Percentiles rank a stretch among this genome's conserved stretches.
These are phyloP conservation scores for Bolboschoenus planiculmis DNA, from an alignment of 176 grass and related monocot species.

Conservation along the genomic window DNA sequence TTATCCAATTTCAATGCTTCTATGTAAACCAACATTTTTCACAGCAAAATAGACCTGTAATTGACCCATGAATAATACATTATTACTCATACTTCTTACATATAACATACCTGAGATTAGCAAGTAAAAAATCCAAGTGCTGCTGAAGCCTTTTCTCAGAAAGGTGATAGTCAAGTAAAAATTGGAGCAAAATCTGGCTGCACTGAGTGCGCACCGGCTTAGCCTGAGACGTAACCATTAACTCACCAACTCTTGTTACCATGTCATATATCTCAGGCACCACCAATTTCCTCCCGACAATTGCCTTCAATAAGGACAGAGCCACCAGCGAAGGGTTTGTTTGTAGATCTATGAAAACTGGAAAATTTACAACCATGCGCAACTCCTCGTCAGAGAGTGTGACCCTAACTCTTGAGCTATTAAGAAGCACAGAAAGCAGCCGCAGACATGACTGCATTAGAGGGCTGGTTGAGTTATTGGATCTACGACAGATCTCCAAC, in stretches of 20 bases:
- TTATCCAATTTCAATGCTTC: neutral
- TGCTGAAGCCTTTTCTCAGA: slow-evolving; percentile 81
- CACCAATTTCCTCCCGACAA: slow-evolving; percentile 71
- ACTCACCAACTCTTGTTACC: slow-evolving; percentile 63
- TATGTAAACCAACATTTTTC: neutral
- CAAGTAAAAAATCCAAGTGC: slow-evolving; percentile 90
- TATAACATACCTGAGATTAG: slow-evolving; percentile 62
- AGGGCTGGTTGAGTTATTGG: slow-evolving; percentile 56
- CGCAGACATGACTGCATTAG: slow-evolving; percentile 77
- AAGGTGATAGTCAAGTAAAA: slow-evolving; percentile 79
- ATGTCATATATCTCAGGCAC: slow-evolving; percentile 92
- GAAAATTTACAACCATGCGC: slow-evolving; percentile 59
- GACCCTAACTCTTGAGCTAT: slow-evolving; percentile 67
- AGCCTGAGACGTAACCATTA: slow-evolving; percentile 80
- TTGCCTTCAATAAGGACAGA: slow-evolving; percentile 80
- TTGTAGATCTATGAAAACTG: slow-evolving; percentile 85
- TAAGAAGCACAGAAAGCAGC: slow-evolving; percentile 68
- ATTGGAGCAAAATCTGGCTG: slow-evolving; percentile 80
- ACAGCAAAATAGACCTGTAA: neutral
- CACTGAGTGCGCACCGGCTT: slow-evolving; percentile 69
- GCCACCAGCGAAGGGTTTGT: slow-evolving; percentile 82
- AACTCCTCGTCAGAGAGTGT: slow-evolving; percentile 77
- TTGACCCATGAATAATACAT: neutral
- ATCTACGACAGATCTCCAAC: slow-evolving; percentile 73
- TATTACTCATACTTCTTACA: neutral